These are phyloP conservation scores for Boletellus ananas DNA, from an alignment of 768 basidiomycete genomes.

Conservation along the genomic window DNA sequence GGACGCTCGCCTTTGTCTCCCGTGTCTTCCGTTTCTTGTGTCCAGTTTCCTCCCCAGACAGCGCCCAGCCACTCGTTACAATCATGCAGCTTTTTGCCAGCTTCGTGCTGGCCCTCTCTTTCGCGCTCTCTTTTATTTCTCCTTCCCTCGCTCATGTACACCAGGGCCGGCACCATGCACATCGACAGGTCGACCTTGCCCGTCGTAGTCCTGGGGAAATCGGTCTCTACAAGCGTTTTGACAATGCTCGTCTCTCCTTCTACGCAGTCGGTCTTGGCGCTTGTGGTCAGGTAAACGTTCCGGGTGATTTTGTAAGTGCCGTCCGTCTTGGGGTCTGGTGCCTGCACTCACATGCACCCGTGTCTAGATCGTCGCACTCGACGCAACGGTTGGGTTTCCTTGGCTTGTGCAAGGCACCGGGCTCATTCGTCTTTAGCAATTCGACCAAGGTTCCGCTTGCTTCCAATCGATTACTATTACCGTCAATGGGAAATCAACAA, in stretches of 20 bases:
- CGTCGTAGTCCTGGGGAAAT: constrained; percentile 26
- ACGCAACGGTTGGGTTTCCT: constrained; percentile 22
- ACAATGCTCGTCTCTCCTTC: constrained; percentile 32
- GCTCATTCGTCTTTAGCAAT: constrained; percentile 46
- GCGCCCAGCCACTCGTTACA: constrained; percentile 21
- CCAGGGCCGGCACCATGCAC: constrained; percentile 20
- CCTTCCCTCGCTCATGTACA: constrained; percentile 21
- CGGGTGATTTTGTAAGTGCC: constrained; percentile 34
- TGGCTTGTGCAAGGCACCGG: background rate
- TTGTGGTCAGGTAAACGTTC: constrained; percentile 32
- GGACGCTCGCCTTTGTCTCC: too few species aligned
- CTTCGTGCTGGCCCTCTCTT: constrained; percentile 19
- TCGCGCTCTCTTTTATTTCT: constrained; percentile 14
- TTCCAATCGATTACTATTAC: constrained; percentile 59
- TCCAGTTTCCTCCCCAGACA: constrained; percentile 3
- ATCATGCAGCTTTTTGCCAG: constrained; percentile 23
- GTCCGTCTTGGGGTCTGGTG: background rate
- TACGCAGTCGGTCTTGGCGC: constrained; percentile 43
- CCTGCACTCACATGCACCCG: constrained; percentile 2
- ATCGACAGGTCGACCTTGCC: constrained; percentile 20
- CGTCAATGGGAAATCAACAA: constrained; percentile 51
- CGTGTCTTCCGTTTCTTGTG: background rate
- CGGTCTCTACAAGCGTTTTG: constrained; percentile 19
- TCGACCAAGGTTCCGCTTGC: constrained; percentile 49
- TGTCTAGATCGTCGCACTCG: constrained; percentile 51